These are phyloP conservation scores for Hortiboletus flavorubellus DNA, from an alignment of 768 basidiomycete genomes.

Conservation along the genomic window DNA sequence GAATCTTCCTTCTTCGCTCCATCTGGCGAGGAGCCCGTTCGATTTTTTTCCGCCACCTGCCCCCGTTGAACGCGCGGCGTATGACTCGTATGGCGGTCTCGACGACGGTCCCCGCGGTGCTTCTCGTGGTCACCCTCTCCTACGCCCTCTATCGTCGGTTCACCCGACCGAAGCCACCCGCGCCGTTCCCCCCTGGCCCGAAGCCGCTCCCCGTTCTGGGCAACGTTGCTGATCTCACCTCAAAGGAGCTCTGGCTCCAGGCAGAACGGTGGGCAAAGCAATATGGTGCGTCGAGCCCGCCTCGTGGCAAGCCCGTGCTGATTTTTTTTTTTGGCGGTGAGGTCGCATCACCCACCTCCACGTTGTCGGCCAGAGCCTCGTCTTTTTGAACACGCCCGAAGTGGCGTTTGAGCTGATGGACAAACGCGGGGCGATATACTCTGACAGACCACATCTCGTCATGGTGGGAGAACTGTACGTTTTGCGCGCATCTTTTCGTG, in stretches of 20 bases:
- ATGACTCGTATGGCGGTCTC: slow-evolving; percentile 12
- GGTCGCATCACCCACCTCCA: slow-evolving; percentile 66
- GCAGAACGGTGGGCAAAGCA: slow-evolving; percentile 57
- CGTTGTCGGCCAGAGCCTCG: slow-evolving; percentile 60
- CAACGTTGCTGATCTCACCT: slow-evolving; percentile 57
- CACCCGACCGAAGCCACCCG: slow-evolving; percentile 21
- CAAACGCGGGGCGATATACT: slow-evolving; percentile 66
- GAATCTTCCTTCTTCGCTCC: slow-evolving; percentile 22
- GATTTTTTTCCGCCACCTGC: not conserved
- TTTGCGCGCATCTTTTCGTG: not conserved
- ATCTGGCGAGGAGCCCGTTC: slow-evolving; percentile 1
- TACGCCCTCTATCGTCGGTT: slow-evolving; percentile 18
- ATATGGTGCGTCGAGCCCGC: slow-evolving; percentile 46
- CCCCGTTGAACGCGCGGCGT: not conserved
- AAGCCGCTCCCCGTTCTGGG: slow-evolving; percentile 62
- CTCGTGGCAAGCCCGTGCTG: no score
- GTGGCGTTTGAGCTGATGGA: slow-evolving; percentile 64
- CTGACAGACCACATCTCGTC: slow-evolving; percentile 66
- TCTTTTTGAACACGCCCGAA: slow-evolving; percentile 63
- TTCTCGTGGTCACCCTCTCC: slow-evolving; percentile 17
- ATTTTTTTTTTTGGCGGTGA: not conserved
- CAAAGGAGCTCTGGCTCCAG: slow-evolving; percentile 64
- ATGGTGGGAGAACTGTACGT: slow-evolving; percentile 73
- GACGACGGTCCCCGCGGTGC: slow-evolving; percentile 14
- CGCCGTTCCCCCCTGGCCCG: slow-evolving; percentile 63